Evolutionary conservation across 768 basidiomycete genomes (phyloP), one percentile per base, ranked within the genome.

Genomic region (Cytidiella melzeri): DNA sequence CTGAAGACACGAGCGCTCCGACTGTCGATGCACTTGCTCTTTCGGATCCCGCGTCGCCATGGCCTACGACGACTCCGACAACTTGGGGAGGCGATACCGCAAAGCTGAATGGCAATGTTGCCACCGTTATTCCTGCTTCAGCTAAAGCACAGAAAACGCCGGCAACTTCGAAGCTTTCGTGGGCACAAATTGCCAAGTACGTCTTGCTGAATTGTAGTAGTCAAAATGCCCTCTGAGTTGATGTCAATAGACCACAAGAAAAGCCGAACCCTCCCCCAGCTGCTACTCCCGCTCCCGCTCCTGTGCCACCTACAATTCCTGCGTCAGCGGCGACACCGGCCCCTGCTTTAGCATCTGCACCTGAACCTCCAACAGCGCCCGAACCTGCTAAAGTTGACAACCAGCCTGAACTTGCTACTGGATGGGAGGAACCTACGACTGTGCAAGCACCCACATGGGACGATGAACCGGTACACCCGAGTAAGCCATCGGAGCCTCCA

Each of bases 181-280:
- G 88, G 88, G 89, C 89, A 6, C 85, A 92, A 59, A 74, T 92
- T 62, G 88, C 89, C 54, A 74, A 83, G 87, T 85, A 60, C 5
- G 75, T 68, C 49, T 27, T 23, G 47, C 30, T 24, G 44, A 26
- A 40, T 53, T 36, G 36, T 51, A 19, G 4, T 41, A 28, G 21
- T 21, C 23, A 25, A 51, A 4, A 43, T 51, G 39, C 12, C 20
- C n/a, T 25, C 38, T 10, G 15, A 25, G 21, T 40, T 48, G 57
- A 20, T 56, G 37, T 50, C 25, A 1, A 21, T 53, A 87, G 84
- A 47, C 75, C 77, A 20, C 81, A 84, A 56, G 84, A 87, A 62
- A 88, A 86, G 63, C 75, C 76, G 12, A 57, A 70, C 12, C 72
- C 74, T 39, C 62, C 73, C 18, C 70, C 67, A 11, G 55, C 48